phyloP scores from a whole-genome alignment of 306 rosid genomes.

The Dicorynia guianensis region DNA sequence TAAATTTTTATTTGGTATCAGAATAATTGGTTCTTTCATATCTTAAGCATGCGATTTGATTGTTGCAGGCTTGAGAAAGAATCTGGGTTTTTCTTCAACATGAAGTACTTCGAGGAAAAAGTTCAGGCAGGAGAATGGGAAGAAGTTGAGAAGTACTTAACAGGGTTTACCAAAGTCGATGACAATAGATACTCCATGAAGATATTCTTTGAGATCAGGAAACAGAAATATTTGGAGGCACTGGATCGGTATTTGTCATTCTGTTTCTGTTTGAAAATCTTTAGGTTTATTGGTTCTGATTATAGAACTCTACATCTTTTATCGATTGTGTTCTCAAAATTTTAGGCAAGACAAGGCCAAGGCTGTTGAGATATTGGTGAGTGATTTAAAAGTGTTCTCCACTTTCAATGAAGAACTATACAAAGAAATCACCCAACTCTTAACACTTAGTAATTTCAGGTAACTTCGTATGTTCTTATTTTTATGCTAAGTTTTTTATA shows the following conservation, averaged over 20 bases:
- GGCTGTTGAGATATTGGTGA: slow-evolving; percentile 81
- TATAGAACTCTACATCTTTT: slow-evolving; percentile 33
- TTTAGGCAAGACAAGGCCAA: slow-evolving; percentile 74
- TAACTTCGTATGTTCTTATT: slow-evolving; percentile 43
- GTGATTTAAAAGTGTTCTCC: slow-evolving; percentile 79
- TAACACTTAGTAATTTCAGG: slow-evolving; percentile 86
- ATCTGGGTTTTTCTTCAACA: slow-evolving; percentile 88
- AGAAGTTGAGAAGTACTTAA: slow-evolving; percentile 84
- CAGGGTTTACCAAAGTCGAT: slow-evolving; percentile 87
- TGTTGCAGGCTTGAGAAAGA: slow-evolving; percentile 82
- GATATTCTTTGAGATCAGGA: slow-evolving; percentile 86
- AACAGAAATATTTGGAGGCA: slow-evolving; percentile 95
- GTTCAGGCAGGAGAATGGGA: slow-evolving; percentile 94
- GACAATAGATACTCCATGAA: slow-evolving; percentile 93
- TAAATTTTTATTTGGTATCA: neutral
- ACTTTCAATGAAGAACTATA: slow-evolving; percentile 81
- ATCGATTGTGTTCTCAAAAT: slow-evolving; percentile 24
- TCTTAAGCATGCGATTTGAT: slow-evolving; percentile 8
- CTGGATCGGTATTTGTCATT: slow-evolving; percentile 75
- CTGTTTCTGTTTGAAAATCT: slow-evolving; percentile 28
- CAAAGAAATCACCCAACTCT: slow-evolving; percentile 86
- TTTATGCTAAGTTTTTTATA: neutral
- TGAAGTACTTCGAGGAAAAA: slow-evolving; percentile 91
- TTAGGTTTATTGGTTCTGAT: slow-evolving; percentile 15
- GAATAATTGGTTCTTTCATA: neutral